These are phyloP conservation scores for Purpureocillium lavendulum DNA, from an alignment of 2,329 filamentous ascomycete genomes.

Conservation along the genomic window DNA sequence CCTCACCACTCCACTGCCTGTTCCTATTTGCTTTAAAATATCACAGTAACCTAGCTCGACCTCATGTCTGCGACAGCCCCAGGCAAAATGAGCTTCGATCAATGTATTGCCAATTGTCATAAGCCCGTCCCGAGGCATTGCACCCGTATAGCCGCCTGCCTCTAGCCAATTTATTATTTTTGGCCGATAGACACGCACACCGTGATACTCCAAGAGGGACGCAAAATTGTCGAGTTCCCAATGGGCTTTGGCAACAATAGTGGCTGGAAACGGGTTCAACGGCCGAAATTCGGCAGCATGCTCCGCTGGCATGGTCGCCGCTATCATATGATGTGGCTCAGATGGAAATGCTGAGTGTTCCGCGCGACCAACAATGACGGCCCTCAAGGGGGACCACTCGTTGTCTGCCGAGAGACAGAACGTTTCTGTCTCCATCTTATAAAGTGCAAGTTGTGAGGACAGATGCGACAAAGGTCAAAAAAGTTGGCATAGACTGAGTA, in stretches of 20 bases:
- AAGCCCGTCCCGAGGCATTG: conserved; percentile 23
- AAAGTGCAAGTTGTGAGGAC: no score
- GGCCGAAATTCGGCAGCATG: conserved; percentile 10
- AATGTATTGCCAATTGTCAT: conserved; percentile 21
- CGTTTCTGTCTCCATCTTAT: no score
- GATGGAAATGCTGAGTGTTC: conserved; percentile 14
- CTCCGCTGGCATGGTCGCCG: conserved; percentile 10
- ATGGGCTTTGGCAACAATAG: conserved; percentile 13
- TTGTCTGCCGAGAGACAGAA: conserved; percentile 9
- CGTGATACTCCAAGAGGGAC: conserved; percentile 11
- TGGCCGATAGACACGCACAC: conserved; percentile 16
- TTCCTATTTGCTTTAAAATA: conserved; percentile 4
- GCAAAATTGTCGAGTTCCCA: conserved; percentile 16
- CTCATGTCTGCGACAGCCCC: conserved; percentile 16
- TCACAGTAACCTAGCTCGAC: conserved; percentile 11
- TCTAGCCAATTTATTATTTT: conserved; percentile 13
- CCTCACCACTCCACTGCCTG: background rate
- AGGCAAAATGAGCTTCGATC: conserved; percentile 21
- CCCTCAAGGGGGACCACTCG: conserved; percentile 16
- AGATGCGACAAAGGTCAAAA: no score
- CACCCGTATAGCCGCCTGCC: conserved; percentile 20
- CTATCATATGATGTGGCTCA: conserved; percentile 13
- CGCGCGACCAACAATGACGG: conserved; percentile 18
- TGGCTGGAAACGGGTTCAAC: conserved; percentile 11
- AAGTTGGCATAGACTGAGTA: no score